A percentile compares a stretch with the other conserved stretches of the same genome.
phyloP scores from a whole-genome alignment of 78 protist genomes.

The Thecamonas trahens region DNA sequence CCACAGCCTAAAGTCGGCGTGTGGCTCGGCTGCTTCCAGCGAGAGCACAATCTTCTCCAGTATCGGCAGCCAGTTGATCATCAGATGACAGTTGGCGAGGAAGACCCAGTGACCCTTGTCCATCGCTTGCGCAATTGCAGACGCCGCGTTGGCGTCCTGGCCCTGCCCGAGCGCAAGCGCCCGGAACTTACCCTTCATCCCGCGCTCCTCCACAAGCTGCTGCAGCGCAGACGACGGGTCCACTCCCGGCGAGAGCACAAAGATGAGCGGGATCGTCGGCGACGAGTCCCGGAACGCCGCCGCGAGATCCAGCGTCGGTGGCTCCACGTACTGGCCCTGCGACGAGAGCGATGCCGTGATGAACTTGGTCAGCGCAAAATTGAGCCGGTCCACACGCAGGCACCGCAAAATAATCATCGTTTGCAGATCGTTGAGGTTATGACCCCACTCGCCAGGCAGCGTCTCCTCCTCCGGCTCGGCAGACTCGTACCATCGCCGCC shows the following conservation, averaged over 20 bases:
- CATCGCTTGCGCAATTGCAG: conserved; percentile 31
- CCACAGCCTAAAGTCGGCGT: conserved; percentile 77
- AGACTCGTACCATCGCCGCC: conserved; percentile 69
- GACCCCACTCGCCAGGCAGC: conserved; percentile 74
- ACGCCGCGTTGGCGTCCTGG: conserved; percentile 56
- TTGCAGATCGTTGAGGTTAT: conserved; percentile 60
- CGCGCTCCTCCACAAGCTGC: conserved; percentile 31
- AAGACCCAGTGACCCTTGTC: conserved; percentile 72
- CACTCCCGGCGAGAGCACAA: conserved; percentile 80
- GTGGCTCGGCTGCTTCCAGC: conserved; percentile 28
- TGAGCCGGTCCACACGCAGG: conserved; percentile 83
- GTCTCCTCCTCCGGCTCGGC: conserved; percentile 63
- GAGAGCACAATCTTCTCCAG: conserved; percentile 58
- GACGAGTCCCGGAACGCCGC: conserved; percentile 31
- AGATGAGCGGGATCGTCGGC: conserved; percentile 54
- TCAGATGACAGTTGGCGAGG: conserved; percentile 84
- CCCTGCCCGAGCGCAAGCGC: conserved; percentile 80
- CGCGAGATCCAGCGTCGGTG: conserved; percentile 63
- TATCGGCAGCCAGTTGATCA: conserved; percentile 47
- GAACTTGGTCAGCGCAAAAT: conserved; percentile 39
- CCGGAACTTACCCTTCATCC: conserved; percentile 18
- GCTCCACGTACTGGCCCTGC: conserved; percentile 42
- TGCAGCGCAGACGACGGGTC: conserved; percentile 62
- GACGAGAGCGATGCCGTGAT: conserved; percentile 48
- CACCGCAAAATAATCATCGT: conserved; percentile 65